Base-by-base conservation (phyloP, 345 rosid species). In the Aethionema arabicum region DNA sequence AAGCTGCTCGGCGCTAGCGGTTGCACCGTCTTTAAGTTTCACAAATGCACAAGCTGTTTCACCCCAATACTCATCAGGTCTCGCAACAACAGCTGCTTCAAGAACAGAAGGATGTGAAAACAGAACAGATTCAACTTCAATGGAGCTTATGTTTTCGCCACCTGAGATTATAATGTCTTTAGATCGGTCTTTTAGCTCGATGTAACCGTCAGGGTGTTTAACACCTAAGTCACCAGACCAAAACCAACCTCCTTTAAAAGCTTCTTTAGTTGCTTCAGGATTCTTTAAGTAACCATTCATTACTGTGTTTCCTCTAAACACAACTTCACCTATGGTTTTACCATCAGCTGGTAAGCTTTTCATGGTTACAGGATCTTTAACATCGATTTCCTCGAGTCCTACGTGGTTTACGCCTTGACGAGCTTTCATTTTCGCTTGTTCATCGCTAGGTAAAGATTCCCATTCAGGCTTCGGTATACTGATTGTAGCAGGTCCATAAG, bases 81-180 rank as follows among this genome's bases (percentile, higher is more conserved):
- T 72, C 15, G 72, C 90, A 14, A 86, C 96, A 2, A 88, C 88
- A 49, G 96, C 88, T 4, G 86, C 93, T 67, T 86, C 93, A 11
- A 82, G 72, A 54, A 88, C 74, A 65, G 72, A 80, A 3, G 93
- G 93, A 59, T 86, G 96, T 32, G 76, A 59, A 49, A 79, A 85
- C 51, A 88, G 62, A 44, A 80, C 80, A 40, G 86, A 77, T 21
- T 88, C 90, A 8, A 85, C 86, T 76, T 86, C 93, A 10, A 86
- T 72, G 1, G 86, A 79, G 82, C 88, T 80, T 7, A 86, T 79
- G 63, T 86, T 85, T 71, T 88, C 96, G 51, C 92, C 92, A 12
- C 96, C 96, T 0, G 88, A 82, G 42, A 88, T 83, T 5, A 86
- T 80, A 11, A 86, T 78, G 73, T 88, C 96, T 80, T 88, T 88